Evolutionary conservation across 2,329 filamentous ascomycete species (phyloP).

Genomic region (Claviceps pusilla): DNA sequence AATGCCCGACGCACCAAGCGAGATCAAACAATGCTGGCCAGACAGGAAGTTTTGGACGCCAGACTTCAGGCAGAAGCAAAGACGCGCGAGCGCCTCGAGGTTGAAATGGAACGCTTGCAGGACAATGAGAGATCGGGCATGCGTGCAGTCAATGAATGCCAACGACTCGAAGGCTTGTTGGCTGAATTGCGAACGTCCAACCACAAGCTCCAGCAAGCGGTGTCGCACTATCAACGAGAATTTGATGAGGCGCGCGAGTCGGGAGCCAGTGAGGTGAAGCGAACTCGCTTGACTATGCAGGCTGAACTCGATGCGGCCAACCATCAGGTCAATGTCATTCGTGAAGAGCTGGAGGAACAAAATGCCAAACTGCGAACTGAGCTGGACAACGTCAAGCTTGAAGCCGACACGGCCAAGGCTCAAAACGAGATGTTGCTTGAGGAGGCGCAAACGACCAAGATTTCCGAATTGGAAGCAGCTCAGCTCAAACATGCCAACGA

Average conservation of each 20-base stretch:
- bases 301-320: slow-evolving; percentile 71
- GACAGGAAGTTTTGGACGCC: slow-evolving; percentile 66
- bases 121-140: slow-evolving; percentile 49
- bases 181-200: slow-evolving; percentile 50
- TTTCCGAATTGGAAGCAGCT: slow-evolving; percentile 36
- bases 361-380: slow-evolving; percentile 57
- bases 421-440: slow-evolving; percentile 74
- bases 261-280: slow-evolving; percentile 64
- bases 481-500: slow-evolving; percentile 48
- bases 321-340: slow-evolving; percentile 69
- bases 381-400: slow-evolving; percentile 62
- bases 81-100: slow-evolving; percentile 51
- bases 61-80: slow-evolving; percentile 61
- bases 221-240: slow-evolving; percentile 60
- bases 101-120: slow-evolving; percentile 51
- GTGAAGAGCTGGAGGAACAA: slow-evolving; percentile 69
- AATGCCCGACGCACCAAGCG: slow-evolving; percentile 65
- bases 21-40: slow-evolving; percentile 62
- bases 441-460: slow-evolving; percentile 58
- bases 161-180: slow-evolving; percentile 41
- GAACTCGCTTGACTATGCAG: slow-evolving; percentile 64
- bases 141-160: slow-evolving; percentile 46
- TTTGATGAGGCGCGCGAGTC: slow-evolving; percentile 72
- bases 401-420: slow-evolving; percentile 66
- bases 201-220: slow-evolving; percentile 54